Evolutionary conservation across 352 stramenopile species (phyloP).

Genomic region (Globisporangium spiculum): DNA sequence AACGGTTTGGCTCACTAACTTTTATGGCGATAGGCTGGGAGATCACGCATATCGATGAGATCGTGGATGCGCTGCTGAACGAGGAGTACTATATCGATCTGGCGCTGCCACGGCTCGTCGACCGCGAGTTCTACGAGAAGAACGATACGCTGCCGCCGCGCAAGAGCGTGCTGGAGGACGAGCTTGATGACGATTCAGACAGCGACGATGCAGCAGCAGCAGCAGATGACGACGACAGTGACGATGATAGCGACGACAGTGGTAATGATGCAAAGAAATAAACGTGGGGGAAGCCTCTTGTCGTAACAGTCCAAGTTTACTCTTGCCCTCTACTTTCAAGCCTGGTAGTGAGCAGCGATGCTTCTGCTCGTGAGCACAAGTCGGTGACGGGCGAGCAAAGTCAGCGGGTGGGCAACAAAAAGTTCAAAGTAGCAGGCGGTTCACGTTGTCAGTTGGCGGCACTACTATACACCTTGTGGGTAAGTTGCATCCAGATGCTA

Average conservation of each 20-base stretch:
- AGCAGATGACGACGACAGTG: constrained; percentile 18
- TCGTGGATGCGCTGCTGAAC: constrained; percentile 92
- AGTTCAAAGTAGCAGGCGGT: no score
- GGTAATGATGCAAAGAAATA: constrained; percentile 18
- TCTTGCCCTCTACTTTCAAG: no score
- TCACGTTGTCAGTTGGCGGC: no score
- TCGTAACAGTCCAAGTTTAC: no score
- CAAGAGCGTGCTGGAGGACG: constrained; percentile 75
- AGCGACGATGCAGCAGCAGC: constrained; percentile 16
- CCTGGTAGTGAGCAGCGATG: no score
- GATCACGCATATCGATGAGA: constrained; percentile 95
- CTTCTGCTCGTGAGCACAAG: no score
- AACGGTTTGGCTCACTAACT: background rate
- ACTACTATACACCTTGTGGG: no score
- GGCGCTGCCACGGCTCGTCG: constrained; percentile 90
- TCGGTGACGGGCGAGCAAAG: no score
- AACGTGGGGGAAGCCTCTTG: background rate
- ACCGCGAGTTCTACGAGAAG: constrained; percentile 84
- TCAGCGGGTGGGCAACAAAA: no score
- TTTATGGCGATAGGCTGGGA: constrained; percentile 68
- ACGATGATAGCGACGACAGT: constrained; percentile 7
- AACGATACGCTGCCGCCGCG: constrained; percentile 54
- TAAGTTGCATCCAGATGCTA: no score
- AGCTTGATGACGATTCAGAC: constrained; percentile 45
- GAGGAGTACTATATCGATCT: constrained; percentile 94